These are phyloP conservation scores for Aspergillus phoenicis DNA, from an alignment of 2,329 filamentous ascomycete genomes.

Conservation along the genomic window DNA sequence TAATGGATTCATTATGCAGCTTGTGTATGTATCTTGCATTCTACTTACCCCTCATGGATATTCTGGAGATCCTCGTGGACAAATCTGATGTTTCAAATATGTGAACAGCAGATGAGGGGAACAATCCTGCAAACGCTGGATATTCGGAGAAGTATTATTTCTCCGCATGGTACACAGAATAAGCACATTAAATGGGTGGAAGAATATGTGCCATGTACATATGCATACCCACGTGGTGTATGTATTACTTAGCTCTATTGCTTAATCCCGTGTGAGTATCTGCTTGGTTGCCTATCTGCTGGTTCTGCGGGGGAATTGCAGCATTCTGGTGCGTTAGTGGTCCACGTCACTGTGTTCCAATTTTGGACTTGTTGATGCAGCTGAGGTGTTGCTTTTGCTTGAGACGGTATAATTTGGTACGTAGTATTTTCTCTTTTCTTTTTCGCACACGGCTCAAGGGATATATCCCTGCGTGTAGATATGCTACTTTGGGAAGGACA, in stretches of 20 bases:
- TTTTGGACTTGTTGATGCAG: neutral
- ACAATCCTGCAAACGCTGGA: neutral
- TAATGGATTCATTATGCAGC: too few species aligned
- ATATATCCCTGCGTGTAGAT: neutral
- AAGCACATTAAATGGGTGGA: neutral
- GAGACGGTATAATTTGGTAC: too few species aligned
- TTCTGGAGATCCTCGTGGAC: too few species aligned
- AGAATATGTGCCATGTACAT: neutral
- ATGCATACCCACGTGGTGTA: neutral
- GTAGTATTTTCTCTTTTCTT: too few species aligned
- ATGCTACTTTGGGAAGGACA: neutral
- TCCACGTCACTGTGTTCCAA: neutral
- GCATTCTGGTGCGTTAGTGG: neutral
- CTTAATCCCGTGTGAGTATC: neutral
- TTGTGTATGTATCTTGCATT: too few species aligned
- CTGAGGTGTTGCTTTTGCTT: too few species aligned
- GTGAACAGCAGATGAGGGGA: neutral
- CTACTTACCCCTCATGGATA: neutral
- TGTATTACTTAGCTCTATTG: neutral
- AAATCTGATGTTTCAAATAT: too few species aligned
- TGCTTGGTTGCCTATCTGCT: neutral
- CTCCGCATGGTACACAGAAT: neutral
- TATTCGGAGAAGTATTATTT: neutral
- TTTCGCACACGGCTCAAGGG: too few species aligned
- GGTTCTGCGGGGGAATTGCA: too few species aligned